Evolutionary conservation across 345 rosid species (phyloP), one percentile per base, ranked within the genome.

Genomic region (Trapa incisa): DNA sequence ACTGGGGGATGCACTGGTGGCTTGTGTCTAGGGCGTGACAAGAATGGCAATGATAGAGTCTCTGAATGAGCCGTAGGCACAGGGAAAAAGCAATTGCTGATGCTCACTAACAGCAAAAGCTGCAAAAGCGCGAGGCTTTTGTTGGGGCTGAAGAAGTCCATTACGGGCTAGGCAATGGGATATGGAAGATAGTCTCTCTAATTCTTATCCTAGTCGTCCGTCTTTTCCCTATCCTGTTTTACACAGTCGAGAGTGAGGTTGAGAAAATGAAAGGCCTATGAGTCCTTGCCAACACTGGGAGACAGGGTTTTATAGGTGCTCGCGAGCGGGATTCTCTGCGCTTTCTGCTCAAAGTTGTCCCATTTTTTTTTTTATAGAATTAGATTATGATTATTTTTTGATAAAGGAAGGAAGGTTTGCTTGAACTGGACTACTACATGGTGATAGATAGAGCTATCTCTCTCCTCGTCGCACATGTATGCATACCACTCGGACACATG

Each of bases 111-210:
- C 37, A 70, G 68, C 53, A 70, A 29, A 53, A 84, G 75, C 13
- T 69, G 77, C 22, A 74, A 9, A n/a, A 80, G 79, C 66, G 78
- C 47, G 10, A 73, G 61, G 69, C 78, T 68, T 76, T 83, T 81
- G 61, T 74, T 70, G 33, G 75, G 68, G 32, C 71, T 83, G 84
- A 83, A 82, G 37, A 58, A 11, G 10, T 11, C 63, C 38, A 58
- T 54, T n/a, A n/a, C 5, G 5, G 57, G 16, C 33, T 4, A 54
- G 6, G 60, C 11, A 45, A 45, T 45, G 48, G 48, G 13, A 45
- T 42, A 42, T 4, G 5, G 45, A 42, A 3, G 45, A 8, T 45
- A 45, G 54, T 11, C 54, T 47, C 52, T 47, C 52, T 47, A 45
- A 45, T 11, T 11, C 4, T 3, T 14, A 50, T 1, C 17, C n/a